Conservation (phyloP, 2,329 filamentous ascomycete genomes). For the Sarocladium brachiariae region DNA sequence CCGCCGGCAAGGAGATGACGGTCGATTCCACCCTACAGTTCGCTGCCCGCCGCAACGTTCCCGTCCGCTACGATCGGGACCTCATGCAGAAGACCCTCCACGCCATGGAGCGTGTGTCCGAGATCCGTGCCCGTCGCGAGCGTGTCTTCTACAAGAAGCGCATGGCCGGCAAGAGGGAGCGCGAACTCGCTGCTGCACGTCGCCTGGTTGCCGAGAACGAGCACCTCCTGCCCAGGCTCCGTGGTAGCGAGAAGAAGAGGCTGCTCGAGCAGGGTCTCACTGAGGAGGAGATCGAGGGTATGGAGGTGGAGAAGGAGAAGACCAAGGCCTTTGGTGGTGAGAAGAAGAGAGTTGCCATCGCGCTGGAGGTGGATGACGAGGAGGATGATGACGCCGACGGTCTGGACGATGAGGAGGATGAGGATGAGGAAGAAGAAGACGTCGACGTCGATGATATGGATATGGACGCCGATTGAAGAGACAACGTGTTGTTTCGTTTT, state of each 20-base stretch:
- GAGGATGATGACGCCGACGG: conserved; percentile 17
- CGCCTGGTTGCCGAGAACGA: conserved; percentile 88
- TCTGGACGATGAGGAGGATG: conserved; percentile 15
- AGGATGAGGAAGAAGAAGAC: conserved; percentile 20
- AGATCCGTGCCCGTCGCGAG: conserved; percentile 79
- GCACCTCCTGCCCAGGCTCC: conserved; percentile 76
- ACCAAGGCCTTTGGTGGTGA: conserved; percentile 36
- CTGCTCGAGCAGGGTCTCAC: conserved; percentile 49
- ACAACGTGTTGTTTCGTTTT: not conserved
- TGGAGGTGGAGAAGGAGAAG: conserved; percentile 24
- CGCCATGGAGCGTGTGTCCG: conserved; percentile 84
- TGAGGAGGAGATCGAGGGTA: conserved; percentile 40
- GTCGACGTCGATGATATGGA: conserved; percentile 22
- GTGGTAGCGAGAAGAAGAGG: conserved; percentile 54
- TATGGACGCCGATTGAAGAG: conserved; percentile 18
- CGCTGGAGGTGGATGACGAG: conserved; percentile 21
- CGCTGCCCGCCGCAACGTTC: conserved; percentile 86
- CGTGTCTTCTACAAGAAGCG: conserved; percentile 89
- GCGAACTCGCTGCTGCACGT: conserved; percentile 70
- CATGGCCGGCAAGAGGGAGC: conserved; percentile 84
- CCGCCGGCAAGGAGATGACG: conserved; percentile 76
- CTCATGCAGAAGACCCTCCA: conserved; percentile 80
- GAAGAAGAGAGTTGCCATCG: conserved; percentile 32
- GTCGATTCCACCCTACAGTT: conserved; percentile 94
- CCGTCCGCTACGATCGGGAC: conserved; percentile 92